phyloP scores from a whole-genome alignment of 208 protist species.

The Angomonas desouzai region DNA sequence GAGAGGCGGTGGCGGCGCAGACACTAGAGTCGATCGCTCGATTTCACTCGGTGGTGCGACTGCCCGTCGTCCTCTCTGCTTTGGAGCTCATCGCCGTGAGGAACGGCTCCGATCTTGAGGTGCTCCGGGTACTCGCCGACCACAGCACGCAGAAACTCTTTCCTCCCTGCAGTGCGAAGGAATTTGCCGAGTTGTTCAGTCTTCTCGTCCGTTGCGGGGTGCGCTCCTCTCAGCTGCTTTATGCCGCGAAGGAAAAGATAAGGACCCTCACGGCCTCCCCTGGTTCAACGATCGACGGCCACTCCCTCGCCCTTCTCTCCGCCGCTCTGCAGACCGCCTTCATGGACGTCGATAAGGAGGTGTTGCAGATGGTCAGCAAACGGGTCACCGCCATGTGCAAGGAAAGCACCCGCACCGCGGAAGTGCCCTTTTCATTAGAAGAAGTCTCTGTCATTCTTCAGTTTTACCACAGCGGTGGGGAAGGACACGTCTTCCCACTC shows the following conservation, averaged over 20 bases:
- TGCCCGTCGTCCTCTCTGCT: slow-evolving; percentile 45
- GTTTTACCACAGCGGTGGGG: slow-evolving; percentile 20
- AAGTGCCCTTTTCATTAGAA: slow-evolving; percentile 12
- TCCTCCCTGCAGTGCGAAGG: slow-evolving; percentile 28
- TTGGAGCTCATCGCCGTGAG: slow-evolving; percentile 55
- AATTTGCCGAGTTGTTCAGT: slow-evolving; percentile 43
- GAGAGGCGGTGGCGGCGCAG: slow-evolving; percentile 47
- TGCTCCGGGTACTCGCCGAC: slow-evolving; percentile 49
- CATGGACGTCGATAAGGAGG: slow-evolving; percentile 42
- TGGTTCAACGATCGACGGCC: slow-evolving; percentile 21
- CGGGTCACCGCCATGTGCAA: slow-evolving; percentile 20
- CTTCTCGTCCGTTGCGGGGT: slow-evolving; percentile 66
- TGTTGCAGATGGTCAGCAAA: slow-evolving; percentile 28
- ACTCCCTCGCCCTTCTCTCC: slow-evolving; percentile 33
- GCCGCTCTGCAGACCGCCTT: slow-evolving; percentile 42
- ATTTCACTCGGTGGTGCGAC: slow-evolving; percentile 35
- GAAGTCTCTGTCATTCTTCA: slow-evolving; percentile 27
- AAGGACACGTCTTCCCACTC: slow-evolving; percentile 11
- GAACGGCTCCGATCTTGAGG: slow-evolving; percentile 45
- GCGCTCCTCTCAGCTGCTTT: slow-evolving; percentile 46
- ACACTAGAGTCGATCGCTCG: slow-evolving; percentile 62
- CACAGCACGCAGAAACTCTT: slow-evolving; percentile 44
- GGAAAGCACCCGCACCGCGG: not conserved
- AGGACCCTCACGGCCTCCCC: not conserved
- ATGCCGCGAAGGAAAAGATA: slow-evolving; percentile 17